Conservation (phyloP, 257 asterid species). For the Gentiana dahurica region DNA sequence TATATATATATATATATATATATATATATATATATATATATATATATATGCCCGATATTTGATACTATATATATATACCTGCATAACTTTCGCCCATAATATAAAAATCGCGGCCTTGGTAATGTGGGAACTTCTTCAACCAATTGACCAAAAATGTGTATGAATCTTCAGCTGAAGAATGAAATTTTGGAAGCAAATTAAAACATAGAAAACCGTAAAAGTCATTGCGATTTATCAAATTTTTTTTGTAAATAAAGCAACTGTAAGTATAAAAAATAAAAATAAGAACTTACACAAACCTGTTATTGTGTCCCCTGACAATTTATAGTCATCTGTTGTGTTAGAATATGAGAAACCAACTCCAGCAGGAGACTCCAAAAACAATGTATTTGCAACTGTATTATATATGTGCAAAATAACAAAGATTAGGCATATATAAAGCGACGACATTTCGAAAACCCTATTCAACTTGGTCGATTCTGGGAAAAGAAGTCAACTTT, state of each 20-base stretch:
- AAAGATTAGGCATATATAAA: too few species aligned
- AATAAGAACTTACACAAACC: too few species aligned
- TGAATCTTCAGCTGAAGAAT: conserved; percentile 20
- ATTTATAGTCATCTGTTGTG: conserved; percentile 27
- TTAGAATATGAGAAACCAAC: conserved; percentile 78
- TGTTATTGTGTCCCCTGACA: background rate
- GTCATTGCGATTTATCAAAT: too few species aligned
- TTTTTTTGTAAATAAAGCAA: too few species aligned
- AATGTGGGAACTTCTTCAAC: conserved; percentile 32
- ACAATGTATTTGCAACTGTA: conserved; percentile 60
- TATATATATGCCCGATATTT: background rate
- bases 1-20: background rate
- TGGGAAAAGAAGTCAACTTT: too few species aligned
- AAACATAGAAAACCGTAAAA: too few species aligned
- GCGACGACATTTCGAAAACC: too few species aligned
- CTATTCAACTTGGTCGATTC: too few species aligned
- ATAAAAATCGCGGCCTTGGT: conserved; percentile 21
- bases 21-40: background rate
- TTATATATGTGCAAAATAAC: background rate
- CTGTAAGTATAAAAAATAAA: too few species aligned
- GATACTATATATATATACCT: conserved; percentile 17
- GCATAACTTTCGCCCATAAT: conserved; percentile 38
- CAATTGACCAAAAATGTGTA: conserved; percentile 28
- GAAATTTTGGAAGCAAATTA: too few species aligned
- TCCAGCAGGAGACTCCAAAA: conserved; percentile 74